Evolutionary conservation across 2,329 filamentous ascomycete genomes (phyloP).

Genomic region (Septoria petroselini): DNA sequence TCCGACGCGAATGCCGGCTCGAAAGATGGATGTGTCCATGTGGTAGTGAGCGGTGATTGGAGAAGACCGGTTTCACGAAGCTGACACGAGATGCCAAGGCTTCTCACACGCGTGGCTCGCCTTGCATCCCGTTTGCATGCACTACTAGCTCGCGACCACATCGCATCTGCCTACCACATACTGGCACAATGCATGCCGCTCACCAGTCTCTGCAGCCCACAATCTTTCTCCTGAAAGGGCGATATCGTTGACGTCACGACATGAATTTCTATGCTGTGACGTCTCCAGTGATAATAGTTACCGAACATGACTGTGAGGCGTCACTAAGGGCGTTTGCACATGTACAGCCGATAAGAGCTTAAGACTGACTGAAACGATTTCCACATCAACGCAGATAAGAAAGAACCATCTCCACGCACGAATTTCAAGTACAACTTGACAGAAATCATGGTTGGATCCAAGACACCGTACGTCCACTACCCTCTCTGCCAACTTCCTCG

Average conservation of each 20-base stretch:
- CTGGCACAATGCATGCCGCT: too few relatives aligned
- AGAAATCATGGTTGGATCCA: constrained; percentile 10
- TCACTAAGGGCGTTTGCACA: not conserved
- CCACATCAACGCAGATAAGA: not conserved
- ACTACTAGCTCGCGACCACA: too few relatives aligned
- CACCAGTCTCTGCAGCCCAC: too few relatives aligned
- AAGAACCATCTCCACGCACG: not conserved
- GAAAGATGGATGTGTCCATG: too few relatives aligned
- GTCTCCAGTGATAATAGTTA: constrained; percentile 1
- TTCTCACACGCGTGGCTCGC: too few relatives aligned
- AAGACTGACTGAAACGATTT: not conserved
- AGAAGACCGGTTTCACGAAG: too few relatives aligned
- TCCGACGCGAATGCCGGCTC: too few relatives aligned
- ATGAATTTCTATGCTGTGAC: not conserved
- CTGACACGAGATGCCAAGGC: too few relatives aligned
- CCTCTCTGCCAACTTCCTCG: not conserved
- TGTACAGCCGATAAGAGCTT: not conserved
- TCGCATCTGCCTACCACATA: too few relatives aligned
- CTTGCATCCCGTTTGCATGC: too few relatives aligned
- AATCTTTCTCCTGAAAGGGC: too few relatives aligned
- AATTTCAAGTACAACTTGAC: not conserved
- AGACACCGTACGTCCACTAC: constrained; percentile 11
- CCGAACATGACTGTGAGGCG: not conserved
- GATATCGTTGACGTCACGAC: constrained; percentile 11
- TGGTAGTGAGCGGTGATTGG: not conserved